Base-by-base conservation (phyloP, 805 yeast genomes). In the Saturnispora ahearnii region DNA sequence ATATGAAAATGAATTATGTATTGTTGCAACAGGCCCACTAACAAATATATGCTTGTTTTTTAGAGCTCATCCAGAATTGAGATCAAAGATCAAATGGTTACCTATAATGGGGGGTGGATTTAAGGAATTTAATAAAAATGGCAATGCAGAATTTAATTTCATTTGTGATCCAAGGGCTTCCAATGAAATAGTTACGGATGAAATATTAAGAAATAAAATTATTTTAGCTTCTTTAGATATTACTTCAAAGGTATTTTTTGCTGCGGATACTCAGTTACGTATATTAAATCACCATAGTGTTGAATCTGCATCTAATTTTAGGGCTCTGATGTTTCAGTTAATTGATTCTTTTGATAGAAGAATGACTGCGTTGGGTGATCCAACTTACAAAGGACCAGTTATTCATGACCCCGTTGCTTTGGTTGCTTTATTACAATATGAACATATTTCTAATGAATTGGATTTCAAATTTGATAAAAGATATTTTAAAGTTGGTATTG, bases 391-490 rank as follows among this genome's bases (percentile, higher is more conserved):
- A 5, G 91, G 93, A 0, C 89, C 93, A 4, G 87, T 89, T 1
- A 72, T 86, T 1, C 95, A 87, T 64, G 96, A 87, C 62, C 91
- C 93, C 1, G 68, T 85, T 46, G 85, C 95, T 0, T 68, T 84
- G 10, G 77, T 76, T 47, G 79, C 79, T 0, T 58, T 86, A 34
- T 62, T 86, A 46, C 76, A 78, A 21, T 62, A 78, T 46, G 62
- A 69, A 46, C 60, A 60, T 11, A 50, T 51, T 4, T 50, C 49
- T 11, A 49, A 52, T 13, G 57, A 57, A 13, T 45, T 66, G 7
- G 55, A 58, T 3, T 58, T 55, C 41, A 48, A 49, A 24, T 60
- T 52, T 44, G 54, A 56, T 15, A 53, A 51, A 38, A 54, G 54
- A 21, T 48, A 47, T 11, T 51, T 64, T 28, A 44, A 48, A 4